These are phyloP conservation scores for Fusarium sp. DNA, from an alignment of 2,329 filamentous ascomycete species.

Conservation along the genomic window DNA sequence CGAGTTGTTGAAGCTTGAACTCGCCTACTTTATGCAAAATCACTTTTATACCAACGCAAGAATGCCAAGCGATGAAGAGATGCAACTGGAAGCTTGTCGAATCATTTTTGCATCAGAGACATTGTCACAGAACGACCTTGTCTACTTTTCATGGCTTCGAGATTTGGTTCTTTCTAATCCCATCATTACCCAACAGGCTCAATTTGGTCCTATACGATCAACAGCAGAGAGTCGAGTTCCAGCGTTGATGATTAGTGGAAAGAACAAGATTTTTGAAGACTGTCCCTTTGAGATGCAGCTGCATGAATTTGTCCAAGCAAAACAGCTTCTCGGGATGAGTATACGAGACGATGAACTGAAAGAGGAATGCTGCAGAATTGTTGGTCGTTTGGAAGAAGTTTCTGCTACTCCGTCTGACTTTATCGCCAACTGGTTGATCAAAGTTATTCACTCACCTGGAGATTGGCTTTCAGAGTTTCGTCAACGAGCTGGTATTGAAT, in stretches of 20 bases:
- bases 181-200: conserved; percentile 29
- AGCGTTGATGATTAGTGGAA: conserved; percentile 41
- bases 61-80: conserved; percentile 29
- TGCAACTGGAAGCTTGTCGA: conserved; percentile 36
- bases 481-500: conserved; percentile 19
- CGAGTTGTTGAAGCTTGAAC: conserved; percentile 34
- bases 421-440: conserved; percentile 40
- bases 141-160: conserved; percentile 30
- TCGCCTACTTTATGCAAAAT: conserved; percentile 39
- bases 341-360: conserved; percentile 31
- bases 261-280: conserved; percentile 42
- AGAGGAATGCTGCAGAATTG: conserved; percentile 37
- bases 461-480: conserved; percentile 37
- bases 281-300: conserved; percentile 44
- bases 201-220: conserved; percentile 39
- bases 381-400: conserved; percentile 27
- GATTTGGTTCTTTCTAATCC: conserved; percentile 31
- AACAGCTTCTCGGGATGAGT: conserved; percentile 3
- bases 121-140: background rate
- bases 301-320: conserved; percentile 25
- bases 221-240: conserved; percentile 37
- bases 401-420: conserved; percentile 38
- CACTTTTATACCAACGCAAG: conserved; percentile 28
- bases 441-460: conserved; percentile 25
- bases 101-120: conserved; percentile 29